Evolutionary conservation across 176 grass and related monocot species (phyloP).

Genomic region (Bolboschoenus planiculmis): DNA sequence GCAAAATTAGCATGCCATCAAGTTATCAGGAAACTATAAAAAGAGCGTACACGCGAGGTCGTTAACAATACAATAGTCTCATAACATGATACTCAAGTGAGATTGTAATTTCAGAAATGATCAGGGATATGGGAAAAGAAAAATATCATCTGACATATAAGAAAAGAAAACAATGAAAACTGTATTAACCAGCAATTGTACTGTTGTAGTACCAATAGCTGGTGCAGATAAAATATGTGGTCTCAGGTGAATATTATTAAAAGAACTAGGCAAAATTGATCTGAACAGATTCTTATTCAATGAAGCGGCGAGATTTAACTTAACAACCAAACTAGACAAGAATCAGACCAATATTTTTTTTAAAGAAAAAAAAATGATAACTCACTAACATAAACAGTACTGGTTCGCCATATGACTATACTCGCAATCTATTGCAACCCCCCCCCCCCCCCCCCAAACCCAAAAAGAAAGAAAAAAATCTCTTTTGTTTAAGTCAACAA

Average conservation of each 20-base stretch:
- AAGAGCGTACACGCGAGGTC: not conserved
- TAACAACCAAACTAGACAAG: not conserved
- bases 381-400: not conserved
- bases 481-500: not conserved
- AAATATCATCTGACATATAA: not conserved
- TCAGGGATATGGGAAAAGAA: no score
- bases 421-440: no score
- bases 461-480: not conserved
- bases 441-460: not conserved
- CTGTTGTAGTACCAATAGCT: not conserved
- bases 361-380: not conserved
- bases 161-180: not conserved
- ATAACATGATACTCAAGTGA: not conserved
- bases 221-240: not conserved
- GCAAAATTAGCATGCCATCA: not conserved
- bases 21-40: not conserved
- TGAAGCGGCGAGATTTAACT: not conserved
- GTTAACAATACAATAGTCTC: not conserved
- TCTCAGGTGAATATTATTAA: not conserved
- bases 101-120: not conserved
- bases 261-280: not conserved
- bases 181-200: not conserved
- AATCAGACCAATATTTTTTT: not conserved
- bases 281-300: not conserved
- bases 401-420: not conserved